These are phyloP conservation scores for Fusarium clavum DNA, from an alignment of 2,329 filamentous ascomycete genomes.

Conservation along the genomic window DNA sequence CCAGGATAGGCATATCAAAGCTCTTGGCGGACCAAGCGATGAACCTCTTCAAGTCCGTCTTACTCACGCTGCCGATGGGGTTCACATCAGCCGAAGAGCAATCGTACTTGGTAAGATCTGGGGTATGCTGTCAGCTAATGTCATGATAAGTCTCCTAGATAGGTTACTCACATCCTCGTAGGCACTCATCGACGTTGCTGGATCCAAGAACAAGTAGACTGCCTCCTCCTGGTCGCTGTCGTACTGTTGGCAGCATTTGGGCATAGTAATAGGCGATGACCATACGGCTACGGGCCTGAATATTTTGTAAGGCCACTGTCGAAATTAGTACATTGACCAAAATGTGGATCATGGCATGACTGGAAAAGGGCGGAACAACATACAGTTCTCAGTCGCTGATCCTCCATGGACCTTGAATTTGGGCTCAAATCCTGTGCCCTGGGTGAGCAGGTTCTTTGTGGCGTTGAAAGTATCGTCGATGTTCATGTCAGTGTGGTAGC, in stretches of 20 bases:
- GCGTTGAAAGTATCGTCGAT: constrained; percentile 74
- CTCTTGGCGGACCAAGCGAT: constrained; percentile 66
- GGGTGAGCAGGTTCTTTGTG: constrained; percentile 65
- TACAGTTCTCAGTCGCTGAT: constrained; percentile 56
- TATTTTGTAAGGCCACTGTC: constrained; percentile 24
- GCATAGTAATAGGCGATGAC: constrained; percentile 53
- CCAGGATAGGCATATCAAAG: constrained; percentile 71
- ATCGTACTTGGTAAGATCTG: constrained; percentile 43
- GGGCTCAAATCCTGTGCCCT: constrained; percentile 65
- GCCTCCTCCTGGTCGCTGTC: constrained; percentile 42
- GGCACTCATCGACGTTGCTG: constrained; percentile 46
- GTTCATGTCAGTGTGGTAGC: constrained; percentile 78
- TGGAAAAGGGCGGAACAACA: not conserved
- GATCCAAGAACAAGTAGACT: constrained; percentile 46
- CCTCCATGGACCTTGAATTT: constrained; percentile 70
- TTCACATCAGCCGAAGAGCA: constrained; percentile 57
- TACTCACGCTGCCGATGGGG: constrained; percentile 51
- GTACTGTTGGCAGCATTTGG: constrained; percentile 41
- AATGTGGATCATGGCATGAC: not conserved
- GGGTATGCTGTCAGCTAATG: not conserved
- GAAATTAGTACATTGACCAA: constrained; percentile 49
- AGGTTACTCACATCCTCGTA: constrained; percentile 14
- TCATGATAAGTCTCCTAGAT: no score
- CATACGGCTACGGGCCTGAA: constrained; percentile 32
- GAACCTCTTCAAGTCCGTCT: constrained; percentile 74